phyloP scores from a whole-genome alignment of 495 filamentous ascomycete genomes.

The Corynascus novoguineensis region DNA sequence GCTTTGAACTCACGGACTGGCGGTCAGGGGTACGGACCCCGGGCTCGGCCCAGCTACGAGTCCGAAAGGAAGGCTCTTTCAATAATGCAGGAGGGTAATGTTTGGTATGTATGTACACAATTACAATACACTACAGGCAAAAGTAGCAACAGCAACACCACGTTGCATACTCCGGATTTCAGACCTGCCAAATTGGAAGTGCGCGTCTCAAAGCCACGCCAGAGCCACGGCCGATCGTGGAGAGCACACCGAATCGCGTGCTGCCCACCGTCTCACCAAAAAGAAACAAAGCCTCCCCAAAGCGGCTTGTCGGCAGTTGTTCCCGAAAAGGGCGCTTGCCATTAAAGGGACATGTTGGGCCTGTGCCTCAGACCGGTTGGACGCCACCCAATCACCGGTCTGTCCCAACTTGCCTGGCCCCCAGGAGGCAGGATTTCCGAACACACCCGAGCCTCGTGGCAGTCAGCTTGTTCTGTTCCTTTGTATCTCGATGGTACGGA shows the following conservation, averaged over 20 bases:
- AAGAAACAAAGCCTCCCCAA: neutral
- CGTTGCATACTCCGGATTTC: neutral
- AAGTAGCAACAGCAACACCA: neutral
- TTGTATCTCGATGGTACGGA: too few species aligned
- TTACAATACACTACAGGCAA: too few species aligned
- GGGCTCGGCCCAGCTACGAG: neutral
- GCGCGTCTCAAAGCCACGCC: neutral
- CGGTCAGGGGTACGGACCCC: neutral
- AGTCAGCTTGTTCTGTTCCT: too few species aligned
- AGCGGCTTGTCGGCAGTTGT: slow-evolving; percentile 3
- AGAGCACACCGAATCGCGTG: neutral
- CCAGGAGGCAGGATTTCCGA: neutral
- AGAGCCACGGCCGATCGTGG: neutral
- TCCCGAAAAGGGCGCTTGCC: neutral
- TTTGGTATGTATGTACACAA: too few species aligned
- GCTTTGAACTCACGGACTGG: neutral
- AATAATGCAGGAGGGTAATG: neutral
- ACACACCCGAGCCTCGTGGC: too few species aligned
- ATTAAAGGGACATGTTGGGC: too few species aligned
- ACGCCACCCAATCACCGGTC: neutral
- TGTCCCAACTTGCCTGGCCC: neutral
- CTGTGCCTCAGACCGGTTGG: neutral
- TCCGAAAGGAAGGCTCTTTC: neutral
- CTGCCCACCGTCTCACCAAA: too few species aligned
- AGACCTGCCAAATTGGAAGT: neutral